phyloP scores from a whole-genome alignment of 2,329 filamentous ascomycete genomes.

The Fonsecaea monophora region DNA sequence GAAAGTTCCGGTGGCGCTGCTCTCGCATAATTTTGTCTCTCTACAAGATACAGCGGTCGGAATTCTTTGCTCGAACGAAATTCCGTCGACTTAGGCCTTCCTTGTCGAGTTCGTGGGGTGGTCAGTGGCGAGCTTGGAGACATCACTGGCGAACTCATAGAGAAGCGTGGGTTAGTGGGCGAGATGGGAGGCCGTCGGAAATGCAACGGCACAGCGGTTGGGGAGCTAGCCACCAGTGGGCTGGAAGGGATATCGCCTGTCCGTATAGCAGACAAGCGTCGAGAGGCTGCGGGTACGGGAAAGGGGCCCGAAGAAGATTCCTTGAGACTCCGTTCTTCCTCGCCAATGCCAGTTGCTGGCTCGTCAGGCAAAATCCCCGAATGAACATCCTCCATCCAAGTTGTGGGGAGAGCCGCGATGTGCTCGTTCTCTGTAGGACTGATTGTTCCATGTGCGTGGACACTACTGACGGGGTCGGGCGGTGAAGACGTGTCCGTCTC shows the following conservation, averaged over 20 bases:
- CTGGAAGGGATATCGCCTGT: conserved; percentile 32
- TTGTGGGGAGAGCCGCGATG: not conserved
- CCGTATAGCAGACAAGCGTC: conserved; percentile 34
- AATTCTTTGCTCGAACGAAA: conserved; percentile 69
- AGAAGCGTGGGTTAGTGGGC: conserved; percentile 47
- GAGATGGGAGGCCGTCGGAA: conserved; percentile 55
- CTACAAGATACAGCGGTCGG: conserved; percentile 81
- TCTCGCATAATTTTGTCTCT: conserved; percentile 61
- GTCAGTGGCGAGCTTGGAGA: conserved; percentile 53
- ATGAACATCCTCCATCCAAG: not conserved
- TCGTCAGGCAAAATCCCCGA: not conserved
- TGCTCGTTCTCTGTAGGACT: not conserved
- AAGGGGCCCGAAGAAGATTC: conserved; percentile 44
- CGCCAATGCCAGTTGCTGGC: not conserved
- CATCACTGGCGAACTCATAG: conserved; percentile 44
- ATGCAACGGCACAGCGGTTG: conserved; percentile 63
- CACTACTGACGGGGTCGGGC: conserved; percentile 35
- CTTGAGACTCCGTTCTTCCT: conserved; percentile 42
- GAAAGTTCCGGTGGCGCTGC: conserved; percentile 47
- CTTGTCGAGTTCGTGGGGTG: conserved; percentile 49
- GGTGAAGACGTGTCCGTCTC: conserved; percentile 34
- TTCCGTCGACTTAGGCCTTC: conserved; percentile 58
- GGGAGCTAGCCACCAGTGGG: conserved; percentile 49
- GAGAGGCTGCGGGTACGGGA: conserved; percentile 15
- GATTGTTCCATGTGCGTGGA: conserved; percentile 43